A percentile compares a stretch with the other conserved stretches of the same genome.
Conservation (phyloP, 2,329 filamentous ascomycete species). For the Fusarium sarcochroum region DNA sequence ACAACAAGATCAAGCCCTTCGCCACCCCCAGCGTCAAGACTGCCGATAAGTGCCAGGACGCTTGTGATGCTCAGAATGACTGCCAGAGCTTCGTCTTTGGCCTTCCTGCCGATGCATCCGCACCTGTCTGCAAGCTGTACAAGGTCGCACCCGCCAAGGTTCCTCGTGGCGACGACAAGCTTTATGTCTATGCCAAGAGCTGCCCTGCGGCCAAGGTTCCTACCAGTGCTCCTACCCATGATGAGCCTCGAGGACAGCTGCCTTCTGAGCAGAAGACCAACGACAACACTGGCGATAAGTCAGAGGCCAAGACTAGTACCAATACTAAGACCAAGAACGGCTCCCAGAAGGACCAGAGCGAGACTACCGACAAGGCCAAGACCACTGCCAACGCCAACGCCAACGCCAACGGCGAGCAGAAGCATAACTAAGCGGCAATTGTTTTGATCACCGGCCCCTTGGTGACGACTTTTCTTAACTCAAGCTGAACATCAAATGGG, state of each 20-base stretch:
- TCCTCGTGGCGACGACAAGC: slow-evolving; percentile 11
- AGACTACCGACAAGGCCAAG: neutral
- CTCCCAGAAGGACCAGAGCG: neutral
- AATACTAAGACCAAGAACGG: neutral
- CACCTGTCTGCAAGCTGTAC: slow-evolving; percentile 22
- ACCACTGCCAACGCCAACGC: neutral
- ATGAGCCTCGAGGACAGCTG: slow-evolving; percentile 4
- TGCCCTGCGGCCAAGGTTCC: slow-evolving; percentile 10
- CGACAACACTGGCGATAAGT: neutral
- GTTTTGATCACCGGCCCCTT: too few species aligned
- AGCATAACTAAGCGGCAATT: slow-evolving; percentile 1
- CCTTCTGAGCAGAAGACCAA: neutral
- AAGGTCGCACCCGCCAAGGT: slow-evolving; percentile 17
- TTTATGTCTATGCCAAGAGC: slow-evolving; percentile 23
- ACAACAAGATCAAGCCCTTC: slow-evolving; percentile 19
- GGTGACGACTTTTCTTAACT: neutral
- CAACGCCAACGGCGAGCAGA: neutral
- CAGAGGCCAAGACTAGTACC: neutral
- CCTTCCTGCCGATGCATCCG: slow-evolving; percentile 13
- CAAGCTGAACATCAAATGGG: neutral
- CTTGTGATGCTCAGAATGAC: slow-evolving; percentile 1
- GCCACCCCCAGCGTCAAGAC: slow-evolving; percentile 13
- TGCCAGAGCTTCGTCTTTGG: slow-evolving; percentile 31
- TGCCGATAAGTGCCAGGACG: slow-evolving; percentile 20
- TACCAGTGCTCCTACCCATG: slow-evolving; percentile 3